Evolutionary conservation across 2,329 filamentous ascomycete genomes (phyloP).

Genomic region (Apiospora sp.): DNA sequence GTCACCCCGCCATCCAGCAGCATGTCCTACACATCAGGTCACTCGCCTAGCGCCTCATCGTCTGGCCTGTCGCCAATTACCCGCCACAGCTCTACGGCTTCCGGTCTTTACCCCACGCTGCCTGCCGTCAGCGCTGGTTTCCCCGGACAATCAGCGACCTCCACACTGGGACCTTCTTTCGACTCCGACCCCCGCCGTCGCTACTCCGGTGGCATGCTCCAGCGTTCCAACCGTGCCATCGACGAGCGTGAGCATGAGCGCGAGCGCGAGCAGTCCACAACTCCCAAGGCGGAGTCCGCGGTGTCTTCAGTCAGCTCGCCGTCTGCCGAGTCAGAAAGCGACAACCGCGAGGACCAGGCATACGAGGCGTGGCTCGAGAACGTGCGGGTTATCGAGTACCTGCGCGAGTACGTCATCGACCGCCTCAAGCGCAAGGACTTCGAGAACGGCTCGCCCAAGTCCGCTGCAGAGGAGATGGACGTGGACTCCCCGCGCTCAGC

Average conservation of each 20-base stretch:
- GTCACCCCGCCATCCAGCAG: constrained; percentile 79
- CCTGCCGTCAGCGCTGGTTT: constrained; percentile 76
- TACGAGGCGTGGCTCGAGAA: constrained; percentile 73
- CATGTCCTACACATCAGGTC: constrained; percentile 79
- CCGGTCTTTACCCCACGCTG: constrained; percentile 78
- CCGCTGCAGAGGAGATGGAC: constrained; percentile 40
- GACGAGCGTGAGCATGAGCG: constrained; percentile 38
- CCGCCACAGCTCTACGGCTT: constrained; percentile 66
- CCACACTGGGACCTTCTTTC: constrained; percentile 74
- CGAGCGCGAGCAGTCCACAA: constrained; percentile 49
- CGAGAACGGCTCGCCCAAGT: constrained; percentile 48
- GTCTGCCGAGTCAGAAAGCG: constrained; percentile 61
- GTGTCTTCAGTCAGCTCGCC: constrained; percentile 60
- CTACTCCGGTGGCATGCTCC: constrained; percentile 72
- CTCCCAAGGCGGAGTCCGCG: constrained; percentile 55
- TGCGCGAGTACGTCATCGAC: constrained; percentile 64
- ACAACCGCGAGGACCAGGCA: constrained; percentile 63
- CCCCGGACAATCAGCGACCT: constrained; percentile 71
- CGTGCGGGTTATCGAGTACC: constrained; percentile 69
- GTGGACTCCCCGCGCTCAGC: constrained; percentile 41
- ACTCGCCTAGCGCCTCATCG: constrained; percentile 77
- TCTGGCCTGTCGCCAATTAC: constrained; percentile 73
- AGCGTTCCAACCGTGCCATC: constrained; percentile 59
- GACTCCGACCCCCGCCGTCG: constrained; percentile 69
- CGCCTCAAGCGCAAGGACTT: constrained; percentile 66